These are phyloP conservation scores for Pseudogymnoascus sp. DNA, from an alignment of 2,329 filamentous ascomycete species.

Conservation along the genomic window DNA sequence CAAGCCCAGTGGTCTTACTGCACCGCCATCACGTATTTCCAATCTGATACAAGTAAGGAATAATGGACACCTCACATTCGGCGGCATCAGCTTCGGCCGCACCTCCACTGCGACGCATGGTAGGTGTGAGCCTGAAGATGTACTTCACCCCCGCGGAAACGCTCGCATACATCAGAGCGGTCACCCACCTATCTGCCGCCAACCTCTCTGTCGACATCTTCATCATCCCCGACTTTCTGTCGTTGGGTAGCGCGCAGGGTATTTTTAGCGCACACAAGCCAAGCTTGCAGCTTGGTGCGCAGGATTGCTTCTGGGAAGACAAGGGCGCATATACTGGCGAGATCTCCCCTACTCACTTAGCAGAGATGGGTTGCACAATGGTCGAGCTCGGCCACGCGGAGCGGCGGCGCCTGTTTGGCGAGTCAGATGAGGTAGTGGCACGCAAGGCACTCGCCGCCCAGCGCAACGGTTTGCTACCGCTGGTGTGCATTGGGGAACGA, in stretches of 20 bases:
- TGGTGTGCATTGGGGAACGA: conserved; percentile 75
- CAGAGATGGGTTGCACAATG: conserved; percentile 60
- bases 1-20: background rate
- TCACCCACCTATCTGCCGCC: conserved; percentile 36
- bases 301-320: conserved; percentile 66
- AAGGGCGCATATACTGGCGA: conserved; percentile 71
- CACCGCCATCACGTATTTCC: background rate
- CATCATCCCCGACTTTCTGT: conserved; percentile 70
- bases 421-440: conserved; percentile 62
- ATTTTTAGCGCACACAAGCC: conserved; percentile 40
- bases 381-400: conserved; percentile 80
- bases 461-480: conserved; percentile 63
- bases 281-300: conserved; percentile 60
- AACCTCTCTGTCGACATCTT: conserved; percentile 57
- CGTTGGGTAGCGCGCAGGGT: conserved; percentile 47
- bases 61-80: background rate
- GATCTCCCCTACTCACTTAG: conserved; percentile 61
- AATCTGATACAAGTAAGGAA: background rate
- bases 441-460: conserved; percentile 63
- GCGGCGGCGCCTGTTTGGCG: conserved; percentile 61
- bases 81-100: conserved; percentile 21
- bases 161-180: conserved; percentile 46
- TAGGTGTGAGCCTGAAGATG: conserved; percentile 72
- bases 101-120: conserved; percentile 48
- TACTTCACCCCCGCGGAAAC: conserved; percentile 67